Evolutionary conservation across 2,329 filamentous ascomycete genomes (phyloP).

Genomic region (Hypomyces perniciosus): DNA sequence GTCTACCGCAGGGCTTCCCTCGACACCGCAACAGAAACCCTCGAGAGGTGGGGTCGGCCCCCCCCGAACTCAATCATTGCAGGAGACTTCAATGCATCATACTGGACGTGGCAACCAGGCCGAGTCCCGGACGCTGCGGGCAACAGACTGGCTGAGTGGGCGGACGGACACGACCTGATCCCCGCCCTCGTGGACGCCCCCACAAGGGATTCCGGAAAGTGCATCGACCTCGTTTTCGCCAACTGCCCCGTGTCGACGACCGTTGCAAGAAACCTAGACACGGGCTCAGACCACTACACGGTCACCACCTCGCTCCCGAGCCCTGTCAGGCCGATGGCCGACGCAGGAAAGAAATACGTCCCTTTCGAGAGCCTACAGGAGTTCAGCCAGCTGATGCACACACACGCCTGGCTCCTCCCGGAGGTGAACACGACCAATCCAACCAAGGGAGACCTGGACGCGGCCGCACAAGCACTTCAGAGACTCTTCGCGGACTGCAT

Average conservation of each 20-base stretch:
- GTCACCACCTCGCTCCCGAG: conserved; percentile 9
- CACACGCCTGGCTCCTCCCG: too few relatives aligned
- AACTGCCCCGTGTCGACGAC: conserved; percentile 8
- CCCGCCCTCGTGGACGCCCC: neutral
- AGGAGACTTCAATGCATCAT: neutral
- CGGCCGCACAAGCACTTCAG: too few relatives aligned
- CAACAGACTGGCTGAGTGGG: neutral
- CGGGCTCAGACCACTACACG: conserved; percentile 14
- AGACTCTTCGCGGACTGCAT: too few relatives aligned
- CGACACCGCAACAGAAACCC: neutral
- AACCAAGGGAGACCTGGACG: too few relatives aligned
- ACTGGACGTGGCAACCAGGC: neutral
- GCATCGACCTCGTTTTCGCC: conserved; percentile 12
- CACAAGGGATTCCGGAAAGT: neutral
- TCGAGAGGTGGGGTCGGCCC: too few relatives aligned
- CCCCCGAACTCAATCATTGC: neutral
- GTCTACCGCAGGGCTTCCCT: neutral
- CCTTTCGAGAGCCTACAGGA: too few relatives aligned
- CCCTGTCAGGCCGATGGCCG: neutral
- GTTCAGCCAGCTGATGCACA: too few relatives aligned
- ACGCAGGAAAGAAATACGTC: conserved; percentile 1
- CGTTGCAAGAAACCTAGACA: conserved; percentile 11
- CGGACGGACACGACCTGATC: neutral
- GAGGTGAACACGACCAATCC: too few relatives aligned
- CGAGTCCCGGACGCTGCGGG: too few relatives aligned